These are phyloP conservation scores for Lentinula aciculospora DNA, from an alignment of 768 basidiomycete genomes.

Conservation along the genomic window DNA sequence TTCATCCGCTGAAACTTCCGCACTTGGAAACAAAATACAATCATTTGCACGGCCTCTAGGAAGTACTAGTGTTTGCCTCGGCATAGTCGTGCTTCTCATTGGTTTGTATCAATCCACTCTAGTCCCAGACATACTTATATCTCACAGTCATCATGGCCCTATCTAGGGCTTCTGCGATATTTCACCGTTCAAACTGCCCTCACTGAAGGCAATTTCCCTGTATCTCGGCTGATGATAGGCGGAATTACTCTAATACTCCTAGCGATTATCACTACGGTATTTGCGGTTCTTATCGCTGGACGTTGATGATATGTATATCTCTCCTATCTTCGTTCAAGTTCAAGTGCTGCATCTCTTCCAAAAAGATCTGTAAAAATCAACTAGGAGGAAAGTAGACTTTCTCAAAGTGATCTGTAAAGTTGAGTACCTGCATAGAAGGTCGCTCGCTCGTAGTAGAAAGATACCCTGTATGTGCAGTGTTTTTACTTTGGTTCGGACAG, in stretches of 20 bases:
- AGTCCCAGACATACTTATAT: background rate
- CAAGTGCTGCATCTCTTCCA: too few relatives aligned
- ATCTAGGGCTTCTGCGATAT: conserved; percentile 1
- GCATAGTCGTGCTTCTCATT: background rate
- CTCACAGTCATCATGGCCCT: background rate
- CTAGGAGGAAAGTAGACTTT: too few relatives aligned
- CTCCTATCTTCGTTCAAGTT: too few relatives aligned
- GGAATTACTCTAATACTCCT: background rate
- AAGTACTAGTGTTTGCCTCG: background rate
- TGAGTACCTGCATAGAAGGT: too few relatives aligned
- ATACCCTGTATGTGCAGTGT: too few relatives aligned
- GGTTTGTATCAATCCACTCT: background rate
- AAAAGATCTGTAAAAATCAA: too few relatives aligned
- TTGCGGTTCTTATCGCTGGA: conserved; percentile 1
- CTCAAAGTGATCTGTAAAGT: too few relatives aligned
- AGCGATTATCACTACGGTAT: background rate
- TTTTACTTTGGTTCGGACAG: too few relatives aligned
- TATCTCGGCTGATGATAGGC: background rate
- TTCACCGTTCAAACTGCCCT: background rate
- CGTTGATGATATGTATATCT: background rate
- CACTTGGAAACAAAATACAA: background rate
- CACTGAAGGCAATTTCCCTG: background rate
- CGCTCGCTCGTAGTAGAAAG: too few relatives aligned
- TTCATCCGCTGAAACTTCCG: background rate
- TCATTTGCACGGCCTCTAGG: conserved; percentile 2